Evolutionary conservation across 257 asterid species (phyloP), one percentile per base, ranked within the genome.

Genomic region (Penstemon newberryi): DNA sequence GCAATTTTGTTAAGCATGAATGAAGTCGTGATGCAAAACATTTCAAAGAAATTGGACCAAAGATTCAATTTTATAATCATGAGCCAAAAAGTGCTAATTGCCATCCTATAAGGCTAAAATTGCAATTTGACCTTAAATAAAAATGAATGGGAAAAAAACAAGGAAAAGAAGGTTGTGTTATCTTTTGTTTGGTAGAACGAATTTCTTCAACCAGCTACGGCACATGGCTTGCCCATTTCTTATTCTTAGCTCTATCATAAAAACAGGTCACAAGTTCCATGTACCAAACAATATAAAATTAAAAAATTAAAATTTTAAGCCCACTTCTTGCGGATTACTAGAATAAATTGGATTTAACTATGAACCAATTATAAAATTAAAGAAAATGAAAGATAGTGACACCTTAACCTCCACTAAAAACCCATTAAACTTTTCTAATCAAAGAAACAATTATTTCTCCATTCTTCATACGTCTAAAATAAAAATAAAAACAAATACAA

Each of bases 171-270:
- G 47, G 51, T 52, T 38, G n/a, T 11, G 2, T 9, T 9, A 25
- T 25, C 1, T 25, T 18, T 18, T 4, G 42, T 43, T 56, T 1
- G 60, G 52, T 5, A 6, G 33, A 60, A 43, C 9, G 55, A 60
- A 37, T 13, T 9, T 13, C 25, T 8, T 42, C 7, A 60, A 63
- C 37, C 7, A 49, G 19, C 52, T 67, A 49, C 12, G 6, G 56
- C 81, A 76, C 84, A 76, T 80, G 84, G 75, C 66, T 10, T 70
- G 79, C n/a, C 72, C 73, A 50, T n/a, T 51, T 39, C 60, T 54
- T 45, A 69, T 54, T 52, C 36, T 47, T 56, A 25, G 57, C 47
- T 42, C 56, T 43, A 44, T 13, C 60, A 65, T 40, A 41, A 68
- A 70, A 38, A 60, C 80, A 77, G 80, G 82, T 74, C 78, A 67